Evolutionary conservation across 192 early-diverging fungal genomes (phyloP), one percentile per base, ranked within the genome.

Genomic region (Coemansia sp.): DNA sequence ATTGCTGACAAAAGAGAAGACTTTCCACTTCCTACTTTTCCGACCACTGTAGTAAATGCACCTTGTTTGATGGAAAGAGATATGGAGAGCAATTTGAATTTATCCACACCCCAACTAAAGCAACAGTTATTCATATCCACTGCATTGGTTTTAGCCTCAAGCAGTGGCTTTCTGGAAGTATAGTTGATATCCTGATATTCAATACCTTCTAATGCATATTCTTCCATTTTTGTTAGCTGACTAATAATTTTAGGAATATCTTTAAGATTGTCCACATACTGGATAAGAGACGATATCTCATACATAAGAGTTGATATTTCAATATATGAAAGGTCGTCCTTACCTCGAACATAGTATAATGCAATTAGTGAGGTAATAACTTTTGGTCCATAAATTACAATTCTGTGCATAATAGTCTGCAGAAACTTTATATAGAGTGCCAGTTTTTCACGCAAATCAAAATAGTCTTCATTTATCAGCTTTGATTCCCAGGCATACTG

Each of bases 1-100:
- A 86, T 54, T 10, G 77, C 82, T 6, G 73, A 78, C 12, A 84
- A 23, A 11, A 86, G 56, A 0, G 85, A 86, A 0, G 83, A 81
- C 57, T 86, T 86, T 5, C 84, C 85, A 33, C 70, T 70, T 19
- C 85, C 85, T 3, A 85, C 75, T 24, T 66, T 71, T 10, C 85
- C 85, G 0, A 82, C 67, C 6, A 86, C 65, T 4, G 75, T 76
- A 12, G 72, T 67, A 58, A 62, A 69, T 19, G 51, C 48, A 9
- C 67, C 67, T 21, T 10, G 22, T 11, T 71, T 42, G 9, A 71
- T 60, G 3, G 27, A 16, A 5, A 71, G 11, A 11, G 56, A 44
- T 0, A 55, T 27, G 24, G 61, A 28, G 4, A 16, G 29, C 18
- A 71, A 9, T 6, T 44, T 27, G 23, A 71, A 75, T n/a, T 57